Evolutionary conservation across 2,329 filamentous ascomycete species (phyloP), one percentile per base, ranked within the genome.

Genomic region (Sarocladiaceae sp.): DNA sequence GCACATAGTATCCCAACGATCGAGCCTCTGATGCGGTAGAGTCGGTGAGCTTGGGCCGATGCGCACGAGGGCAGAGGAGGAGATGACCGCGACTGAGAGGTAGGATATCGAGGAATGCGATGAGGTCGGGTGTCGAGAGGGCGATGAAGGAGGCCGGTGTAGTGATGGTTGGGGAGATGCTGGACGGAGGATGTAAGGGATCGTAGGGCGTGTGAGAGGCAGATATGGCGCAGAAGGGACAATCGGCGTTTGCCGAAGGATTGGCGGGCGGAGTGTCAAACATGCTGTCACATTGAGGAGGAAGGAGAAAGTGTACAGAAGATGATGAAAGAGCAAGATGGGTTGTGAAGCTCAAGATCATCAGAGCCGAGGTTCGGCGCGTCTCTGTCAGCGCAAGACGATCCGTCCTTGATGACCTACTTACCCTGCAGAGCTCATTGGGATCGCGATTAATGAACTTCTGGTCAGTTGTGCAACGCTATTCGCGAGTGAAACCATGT

Each of bases 51-150:
- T 90, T 95, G 50, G 82, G 77, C 46, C 81, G 77, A 69, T 97
- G 93, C 27, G 69, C 59, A 32, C 93, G 77, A 7, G 89, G 85
- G 45, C 84, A 87, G 26, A 97, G 74, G 0, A 97, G 76, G 6
- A 96, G 65, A 69, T 97, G 91, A 1, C 90, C 90, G 1, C 72
- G 72, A 0, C 86, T 85, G 43, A 97, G 78, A 1, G 93, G 93
- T 70, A 94, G 78, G 57, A 96, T 95, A 66, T 97, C 91, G 54
- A 97, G 75, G 65, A 97, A 97, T 33, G 89, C 89, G 50, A 97
- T 68, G 21, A 93, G 79, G 49, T 81, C 63, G 1, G 80, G 80
- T 1, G 87, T 93, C 2, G 86, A 87, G 47, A 96, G 76, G 24
- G 96, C 76, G 23, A 96, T 58, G 56, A 78, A 82, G 15, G 77